Evolutionary conservation across 305 asterid species (phyloP).

Genomic region (Fraxinus sp.): DNA sequence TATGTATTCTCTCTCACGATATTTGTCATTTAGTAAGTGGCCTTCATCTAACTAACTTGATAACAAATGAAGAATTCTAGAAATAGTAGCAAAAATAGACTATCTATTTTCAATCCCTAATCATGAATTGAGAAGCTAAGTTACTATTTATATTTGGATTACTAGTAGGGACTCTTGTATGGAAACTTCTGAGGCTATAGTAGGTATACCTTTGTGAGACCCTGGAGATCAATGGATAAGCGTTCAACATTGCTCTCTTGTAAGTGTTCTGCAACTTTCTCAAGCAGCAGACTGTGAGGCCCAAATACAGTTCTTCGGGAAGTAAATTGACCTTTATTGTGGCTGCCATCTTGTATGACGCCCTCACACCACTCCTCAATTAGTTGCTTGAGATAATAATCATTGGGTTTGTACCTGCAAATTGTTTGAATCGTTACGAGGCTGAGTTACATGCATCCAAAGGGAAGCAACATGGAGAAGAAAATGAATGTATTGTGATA

Average conservation of each 20-base stretch:
- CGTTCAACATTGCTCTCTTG: conserved; percentile 62
- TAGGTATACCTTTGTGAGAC: conserved; percentile 74
- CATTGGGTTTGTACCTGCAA: conserved; percentile 82
- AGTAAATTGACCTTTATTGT: conserved; percentile 32
- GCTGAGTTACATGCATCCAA: not conserved
- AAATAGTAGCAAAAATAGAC: not conserved
- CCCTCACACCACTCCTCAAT: conserved; percentile 99
- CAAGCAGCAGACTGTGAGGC: conserved; percentile 66
- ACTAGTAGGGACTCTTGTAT: not conserved
- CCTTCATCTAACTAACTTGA: not conserved
- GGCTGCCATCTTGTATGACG: conserved; percentile 54
- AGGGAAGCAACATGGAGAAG: not conserved
- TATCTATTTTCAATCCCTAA: not conserved
- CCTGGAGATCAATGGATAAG: conserved; percentile 69
- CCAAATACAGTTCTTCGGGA: conserved; percentile 39
- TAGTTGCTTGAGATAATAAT: conserved; percentile 81
- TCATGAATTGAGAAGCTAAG: not conserved
- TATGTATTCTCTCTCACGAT: not conserved
- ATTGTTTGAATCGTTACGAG: conserved; percentile 15
- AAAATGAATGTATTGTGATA: conserved; percentile 1
- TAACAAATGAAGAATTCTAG: not conserved
- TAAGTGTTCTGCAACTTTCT: conserved; percentile 81
- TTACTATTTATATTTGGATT: not conserved
- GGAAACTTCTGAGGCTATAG: conserved; percentile 1
- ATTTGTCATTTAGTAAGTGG: conserved; percentile 5